phyloP scores from a whole-genome alignment of 2,329 filamentous ascomycete species.

The Ophiostoma sp. region DNA sequence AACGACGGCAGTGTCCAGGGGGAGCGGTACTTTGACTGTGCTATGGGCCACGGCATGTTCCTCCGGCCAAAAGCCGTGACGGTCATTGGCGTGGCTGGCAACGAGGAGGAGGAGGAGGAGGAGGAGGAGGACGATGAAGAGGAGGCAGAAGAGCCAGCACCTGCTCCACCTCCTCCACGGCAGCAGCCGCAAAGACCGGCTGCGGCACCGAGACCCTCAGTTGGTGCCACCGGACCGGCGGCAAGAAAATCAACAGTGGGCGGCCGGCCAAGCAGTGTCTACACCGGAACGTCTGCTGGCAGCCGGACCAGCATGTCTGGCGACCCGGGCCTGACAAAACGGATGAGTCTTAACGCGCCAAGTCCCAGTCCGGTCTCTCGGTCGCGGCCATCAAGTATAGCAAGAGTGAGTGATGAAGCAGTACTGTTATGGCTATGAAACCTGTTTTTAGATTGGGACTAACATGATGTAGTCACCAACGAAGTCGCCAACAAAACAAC shows the following conservation, averaged over 20 bases:
- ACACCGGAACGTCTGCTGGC: slow-evolving; percentile 33
- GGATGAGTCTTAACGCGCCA: slow-evolving; percentile 69
- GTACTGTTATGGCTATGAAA: not conserved
- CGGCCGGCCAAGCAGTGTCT: slow-evolving; percentile 53
- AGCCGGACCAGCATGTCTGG: slow-evolving; percentile 41
- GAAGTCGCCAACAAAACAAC: slow-evolving; percentile 77
- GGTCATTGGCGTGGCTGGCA: slow-evolving; percentile 47
- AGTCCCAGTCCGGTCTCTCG: slow-evolving; percentile 71
- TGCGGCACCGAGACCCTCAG: slow-evolving; percentile 13
- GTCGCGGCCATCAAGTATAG: slow-evolving; percentile 56
- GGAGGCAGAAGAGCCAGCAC: slow-evolving; percentile 36
- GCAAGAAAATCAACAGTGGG: slow-evolving; percentile 37
- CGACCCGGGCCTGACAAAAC: slow-evolving; percentile 58
- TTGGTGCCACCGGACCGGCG: slow-evolving; percentile 34
- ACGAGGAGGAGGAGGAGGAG: slow-evolving; percentile 16
- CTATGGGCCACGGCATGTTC: slow-evolving; percentile 77
- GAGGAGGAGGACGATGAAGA: slow-evolving; percentile 28
- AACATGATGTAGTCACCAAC: slow-evolving; percentile 62
- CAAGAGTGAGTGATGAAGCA: slow-evolving; percentile 48
- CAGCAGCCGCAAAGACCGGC: slow-evolving; percentile 16
- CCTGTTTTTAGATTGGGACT: not conserved
- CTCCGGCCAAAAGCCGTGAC: slow-evolving; percentile 70
- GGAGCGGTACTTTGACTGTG: slow-evolving; percentile 84
- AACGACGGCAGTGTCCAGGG: slow-evolving; percentile 92
- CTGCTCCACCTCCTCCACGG: slow-evolving; percentile 37